phyloP scores from a whole-genome alignment of 1,139 yeast species.

The Hansenula lynferdii region DNA sequence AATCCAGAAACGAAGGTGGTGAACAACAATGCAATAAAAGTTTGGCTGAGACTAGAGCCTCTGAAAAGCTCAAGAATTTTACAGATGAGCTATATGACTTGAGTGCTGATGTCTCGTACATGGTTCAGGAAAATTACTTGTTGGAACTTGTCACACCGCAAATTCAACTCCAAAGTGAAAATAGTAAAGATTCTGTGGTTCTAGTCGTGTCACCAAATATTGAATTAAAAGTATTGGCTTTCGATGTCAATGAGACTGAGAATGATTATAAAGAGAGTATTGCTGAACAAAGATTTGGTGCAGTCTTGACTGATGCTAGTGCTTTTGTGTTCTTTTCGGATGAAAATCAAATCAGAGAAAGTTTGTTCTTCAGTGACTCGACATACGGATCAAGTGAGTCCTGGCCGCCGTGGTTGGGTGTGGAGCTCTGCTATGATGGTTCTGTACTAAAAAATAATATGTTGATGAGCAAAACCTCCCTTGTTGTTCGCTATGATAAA shows the following conservation, averaged over 20 bases:
- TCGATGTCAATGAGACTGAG: conserved; percentile 40
- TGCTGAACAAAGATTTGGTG: conserved; percentile 71
- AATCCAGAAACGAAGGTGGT: not conserved
- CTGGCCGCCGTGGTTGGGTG: conserved; percentile 88
- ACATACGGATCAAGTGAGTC: conserved; percentile 36
- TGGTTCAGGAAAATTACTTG: conserved; percentile 57
- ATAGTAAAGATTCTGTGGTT: conserved; percentile 60
- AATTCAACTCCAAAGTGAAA: conserved; percentile 69
- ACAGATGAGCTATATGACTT: conserved; percentile 47
- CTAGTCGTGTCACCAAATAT: conserved; percentile 68
- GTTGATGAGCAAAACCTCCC: conserved; percentile 59
- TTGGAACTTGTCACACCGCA: conserved; percentile 83
- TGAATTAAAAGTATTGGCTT: conserved; percentile 59
- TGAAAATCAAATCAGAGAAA: conserved; percentile 36
- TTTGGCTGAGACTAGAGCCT: conserved; percentile 7
- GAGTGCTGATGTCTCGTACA: conserved; percentile 31
- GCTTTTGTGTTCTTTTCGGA: conserved; percentile 59
- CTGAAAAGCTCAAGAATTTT: conserved; percentile 37
- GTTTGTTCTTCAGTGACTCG: conserved; percentile 36
- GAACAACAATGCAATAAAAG: not conserved
- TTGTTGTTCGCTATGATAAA: conserved; percentile 53
- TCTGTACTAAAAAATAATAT: conserved; percentile 51
- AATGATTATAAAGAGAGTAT: conserved; percentile 44
- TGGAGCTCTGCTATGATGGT: conserved; percentile 73
- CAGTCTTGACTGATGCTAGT: conserved; percentile 63